Evolutionary conservation across 768 basidiomycete genomes (phyloP), one percentile per base, ranked within the genome.

Genomic region (Naematelia encephala): DNA sequence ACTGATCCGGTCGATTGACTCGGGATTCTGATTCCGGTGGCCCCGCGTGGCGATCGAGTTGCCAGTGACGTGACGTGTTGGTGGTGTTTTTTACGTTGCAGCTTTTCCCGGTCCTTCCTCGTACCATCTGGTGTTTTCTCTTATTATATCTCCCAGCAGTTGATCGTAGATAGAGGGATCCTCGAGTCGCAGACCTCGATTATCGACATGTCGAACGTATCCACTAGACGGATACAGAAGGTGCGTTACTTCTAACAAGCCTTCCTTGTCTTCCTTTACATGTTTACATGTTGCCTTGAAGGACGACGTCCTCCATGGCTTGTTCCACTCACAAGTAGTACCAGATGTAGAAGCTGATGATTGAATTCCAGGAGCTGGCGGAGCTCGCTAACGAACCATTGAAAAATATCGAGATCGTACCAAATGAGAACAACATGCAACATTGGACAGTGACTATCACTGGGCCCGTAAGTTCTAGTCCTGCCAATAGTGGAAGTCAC

Each of bases 361-460:
- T 27, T 5, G 16, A 3, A 5, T 14, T 26, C 28, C 44, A 76
- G 75, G 75, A 76, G 49, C 59, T 76, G 5, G 51, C 49, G 3
- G 73, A 74, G 25, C 54, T 76, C 44, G 60, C 63, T 46, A 61
- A 58, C 29, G 44, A 61, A 4, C 73, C 75, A 28, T 61, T 69
- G 13, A 43, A 63, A 11, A 61, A 66, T 26, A 65, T 78, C 49
- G 47, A 51, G 0, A 72, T 78, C 5, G 51, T 60, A n/a, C 64
- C 76, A 0, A 62, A 73, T n/a, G 77, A 78, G 22, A 62, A 62
- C 39, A 75, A 77, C 56, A 51, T 78, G 11, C 56, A 68, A 11
- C 45, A 56, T 8, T 78, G 77, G 77, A 55, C 59, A 30, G 69
- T 74, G 2, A 61, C 54, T 16, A 69, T 78, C 19, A 57, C 52